Evolutionary conservation across 306 rosid species (phyloP).

Genomic region (Cucurbita moschata): DNA sequence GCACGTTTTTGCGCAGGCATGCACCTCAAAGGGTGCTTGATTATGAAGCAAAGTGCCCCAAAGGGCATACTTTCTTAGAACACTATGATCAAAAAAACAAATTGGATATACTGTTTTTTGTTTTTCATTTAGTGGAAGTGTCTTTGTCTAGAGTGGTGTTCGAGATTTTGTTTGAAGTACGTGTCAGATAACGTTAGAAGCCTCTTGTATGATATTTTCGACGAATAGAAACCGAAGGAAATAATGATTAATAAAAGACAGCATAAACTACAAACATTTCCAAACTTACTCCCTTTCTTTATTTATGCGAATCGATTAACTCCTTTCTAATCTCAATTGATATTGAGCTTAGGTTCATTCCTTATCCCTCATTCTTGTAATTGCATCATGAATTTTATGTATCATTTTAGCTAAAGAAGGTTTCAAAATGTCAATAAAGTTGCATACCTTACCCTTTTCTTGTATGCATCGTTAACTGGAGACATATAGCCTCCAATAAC

Average conservation of each 20-base stretch:
- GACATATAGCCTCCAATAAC: constrained; percentile 88
- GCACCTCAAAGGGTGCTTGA: neutral
- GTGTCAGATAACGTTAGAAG: no score
- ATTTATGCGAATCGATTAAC: neutral
- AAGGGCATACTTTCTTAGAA: neutral
- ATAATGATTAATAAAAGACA: neutral
- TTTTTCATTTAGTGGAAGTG: neutral
- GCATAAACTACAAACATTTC: neutral
- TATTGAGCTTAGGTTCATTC: neutral
- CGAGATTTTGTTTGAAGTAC: neutral
- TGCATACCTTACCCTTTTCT: constrained; percentile 71
- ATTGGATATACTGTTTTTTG: neutral
- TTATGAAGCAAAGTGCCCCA: neutral
- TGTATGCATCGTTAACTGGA: constrained; percentile 89
- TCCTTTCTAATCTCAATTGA: neutral
- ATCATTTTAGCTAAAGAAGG: neutral
- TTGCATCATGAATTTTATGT: neutral
- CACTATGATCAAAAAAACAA: neutral
- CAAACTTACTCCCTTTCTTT: neutral
- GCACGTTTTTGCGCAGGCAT: neutral
- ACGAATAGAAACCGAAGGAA: neutral
- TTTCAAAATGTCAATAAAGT: neutral
- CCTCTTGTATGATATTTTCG: neutral
- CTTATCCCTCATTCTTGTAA: neutral
- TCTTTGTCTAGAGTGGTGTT: neutral